Evolutionary conservation across 179 eudicot species (phyloP), one percentile per base, ranked within the genome.

Genomic region (Beta macrorhiza): DNA sequence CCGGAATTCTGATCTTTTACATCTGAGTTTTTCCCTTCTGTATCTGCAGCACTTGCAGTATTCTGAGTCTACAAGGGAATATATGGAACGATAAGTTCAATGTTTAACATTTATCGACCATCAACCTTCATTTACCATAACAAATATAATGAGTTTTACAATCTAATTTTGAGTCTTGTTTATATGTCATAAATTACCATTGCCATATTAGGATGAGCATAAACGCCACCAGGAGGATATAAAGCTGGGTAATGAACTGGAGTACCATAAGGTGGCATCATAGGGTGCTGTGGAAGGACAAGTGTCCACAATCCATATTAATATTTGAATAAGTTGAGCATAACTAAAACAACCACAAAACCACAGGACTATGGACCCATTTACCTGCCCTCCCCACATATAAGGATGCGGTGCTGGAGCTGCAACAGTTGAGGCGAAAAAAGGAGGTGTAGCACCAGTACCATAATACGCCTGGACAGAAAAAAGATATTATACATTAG

Each of bases 301-400:
- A 76, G 67, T 15, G 62, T 72, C 74, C 79, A 65, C 42, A 47
- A 78, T 20, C 67, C 44, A 19, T 68, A 16, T 79, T 49, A 70
- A 72, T 71, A 62, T 37, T 7, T 4, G 78, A 22, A 69, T 8
- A 61, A 22, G 58, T 37, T 55, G 11, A 51, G 76, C 17, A 45
- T 63, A n/a, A 47, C 74, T n/a, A 49, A 22, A 76, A 65, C 29
- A 56, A 14, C 37, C 45, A 84, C 19, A 14, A 44, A 37, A 11
- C 3, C 67, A 32, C 57, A 67, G 25, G 15, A 58, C 3, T 67
- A 42, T 19, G 29, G 59, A 81, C 63, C 77, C 55, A 72, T 68
- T 80, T 74, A 95, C 98, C 97, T 95, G 98, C 68, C 90, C 87
- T 77, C 91, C 91, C 99, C 97, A 94, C 91, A 93, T 79, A 88